Evolutionary conservation across 2,329 filamentous ascomycete genomes (phyloP).

Genomic region (Fusarium papillatum): DNA sequence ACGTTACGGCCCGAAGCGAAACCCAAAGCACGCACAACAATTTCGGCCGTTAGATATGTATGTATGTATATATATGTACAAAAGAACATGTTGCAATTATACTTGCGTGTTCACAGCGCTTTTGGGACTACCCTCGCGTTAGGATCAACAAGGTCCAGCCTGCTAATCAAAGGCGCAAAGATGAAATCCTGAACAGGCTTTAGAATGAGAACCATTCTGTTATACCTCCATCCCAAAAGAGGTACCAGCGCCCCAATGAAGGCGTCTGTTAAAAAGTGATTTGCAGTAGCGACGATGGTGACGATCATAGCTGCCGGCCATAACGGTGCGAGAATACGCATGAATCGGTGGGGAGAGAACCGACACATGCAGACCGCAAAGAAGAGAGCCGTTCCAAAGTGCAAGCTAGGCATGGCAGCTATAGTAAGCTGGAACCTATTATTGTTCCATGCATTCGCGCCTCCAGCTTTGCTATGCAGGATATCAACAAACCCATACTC

Average conservation of each 20-base stretch:
- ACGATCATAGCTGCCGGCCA: slow-evolving; percentile 59
- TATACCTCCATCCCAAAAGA: slow-evolving; percentile 50
- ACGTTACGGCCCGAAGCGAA: slow-evolving; percentile 1
- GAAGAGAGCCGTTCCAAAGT: slow-evolving; percentile 58
- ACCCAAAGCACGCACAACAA: neutral
- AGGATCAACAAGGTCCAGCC: slow-evolving; percentile 41
- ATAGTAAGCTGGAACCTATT: slow-evolving; percentile 62
- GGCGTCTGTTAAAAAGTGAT: slow-evolving; percentile 55
- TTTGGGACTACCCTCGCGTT: slow-evolving; percentile 33
- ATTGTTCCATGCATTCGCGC: slow-evolving; percentile 54
- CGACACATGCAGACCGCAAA: slow-evolving; percentile 50
- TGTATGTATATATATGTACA: neutral
- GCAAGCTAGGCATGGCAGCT: slow-evolving; percentile 63
- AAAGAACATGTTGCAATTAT: neutral
- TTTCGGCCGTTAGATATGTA: neutral
- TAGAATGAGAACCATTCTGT: slow-evolving; percentile 42
- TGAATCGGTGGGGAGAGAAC: slow-evolving; percentile 55
- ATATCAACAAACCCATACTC: slow-evolving; percentile 63
- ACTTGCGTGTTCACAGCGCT: slow-evolving; percentile 9
- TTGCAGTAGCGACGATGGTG: slow-evolving; percentile 56
- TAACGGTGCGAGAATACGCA: slow-evolving; percentile 53
- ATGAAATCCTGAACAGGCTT: slow-evolving; percentile 46
- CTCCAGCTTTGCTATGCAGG: slow-evolving; percentile 50
- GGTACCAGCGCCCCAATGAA: slow-evolving; percentile 51
- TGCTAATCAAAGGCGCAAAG: slow-evolving; percentile 40